Percentiles rank a stretch among this genome's conserved stretches.
These are phyloP conservation scores for Penicillium brevicompactum DNA, from an alignment of 2,329 filamentous ascomycete species.

Conservation along the genomic window DNA sequence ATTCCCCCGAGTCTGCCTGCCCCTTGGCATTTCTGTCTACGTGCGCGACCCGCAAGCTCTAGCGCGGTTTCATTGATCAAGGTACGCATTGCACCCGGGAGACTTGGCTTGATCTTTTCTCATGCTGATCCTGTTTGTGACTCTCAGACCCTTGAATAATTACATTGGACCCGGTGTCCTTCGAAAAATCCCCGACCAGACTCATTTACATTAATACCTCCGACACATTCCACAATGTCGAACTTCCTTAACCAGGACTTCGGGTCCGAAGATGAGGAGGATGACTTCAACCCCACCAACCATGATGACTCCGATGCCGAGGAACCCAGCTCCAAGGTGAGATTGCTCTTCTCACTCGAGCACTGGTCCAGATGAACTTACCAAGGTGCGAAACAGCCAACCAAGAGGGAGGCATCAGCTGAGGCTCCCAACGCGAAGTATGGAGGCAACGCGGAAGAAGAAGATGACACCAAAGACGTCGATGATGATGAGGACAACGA, in stretches of 20 bases:
- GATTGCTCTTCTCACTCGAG: conserved; percentile 5
- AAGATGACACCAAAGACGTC: conserved; percentile 49
- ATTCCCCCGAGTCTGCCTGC: not conserved
- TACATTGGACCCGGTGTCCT: not conserved
- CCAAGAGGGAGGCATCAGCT: conserved; percentile 25
- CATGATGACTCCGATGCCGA: conserved; percentile 75
- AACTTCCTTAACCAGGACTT: conserved; percentile 55
- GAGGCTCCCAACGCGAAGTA: conserved; percentile 49
- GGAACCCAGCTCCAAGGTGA: conserved; percentile 37
- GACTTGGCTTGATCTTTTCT: not conserved
- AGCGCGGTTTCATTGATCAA: conserved; percentile 3
- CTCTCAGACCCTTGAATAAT: not conserved
- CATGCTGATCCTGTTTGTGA: not conserved
- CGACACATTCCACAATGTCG: conserved; percentile 36
- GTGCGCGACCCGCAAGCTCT: not conserved
- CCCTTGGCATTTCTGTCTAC: not conserved
- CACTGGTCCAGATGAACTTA: conserved; percentile 24
- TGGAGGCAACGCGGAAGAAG: conserved; percentile 40
- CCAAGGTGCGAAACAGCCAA: conserved; percentile 24
- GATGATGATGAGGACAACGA: conserved; percentile 64
- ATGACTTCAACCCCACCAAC: conserved; percentile 84
- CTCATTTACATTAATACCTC: not conserved
- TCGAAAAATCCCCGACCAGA: not conserved
- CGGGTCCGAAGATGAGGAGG: conserved; percentile 70
- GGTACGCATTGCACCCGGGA: not conserved